These are phyloP conservation scores for Sporothrix variecibatus DNA, from an alignment of 2,329 filamentous ascomycete species.

Conservation along the genomic window DNA sequence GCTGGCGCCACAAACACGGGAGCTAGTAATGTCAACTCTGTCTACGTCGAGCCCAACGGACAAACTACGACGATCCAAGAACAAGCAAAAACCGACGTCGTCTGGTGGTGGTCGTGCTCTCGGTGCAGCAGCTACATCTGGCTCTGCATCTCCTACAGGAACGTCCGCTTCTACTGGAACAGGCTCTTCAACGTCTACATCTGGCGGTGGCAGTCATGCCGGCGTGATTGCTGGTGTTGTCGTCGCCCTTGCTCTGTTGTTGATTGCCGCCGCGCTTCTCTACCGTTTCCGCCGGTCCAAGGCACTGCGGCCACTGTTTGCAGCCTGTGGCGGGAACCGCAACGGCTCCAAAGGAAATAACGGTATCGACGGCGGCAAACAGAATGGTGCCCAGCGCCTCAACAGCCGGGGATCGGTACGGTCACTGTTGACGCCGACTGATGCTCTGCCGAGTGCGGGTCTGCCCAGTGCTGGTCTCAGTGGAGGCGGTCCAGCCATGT, in stretches of 20 bases:
- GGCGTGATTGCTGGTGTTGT: conserved; percentile 25
- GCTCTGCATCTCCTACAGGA: background rate
- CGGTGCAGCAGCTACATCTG: background rate
- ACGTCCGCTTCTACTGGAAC: background rate
- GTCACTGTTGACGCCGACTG: conserved; percentile 35
- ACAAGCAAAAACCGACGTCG: background rate
- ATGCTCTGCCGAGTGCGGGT: conserved; percentile 41
- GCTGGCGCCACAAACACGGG: conserved; percentile 2
- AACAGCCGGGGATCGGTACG: background rate
- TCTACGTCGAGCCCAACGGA: conserved; percentile 23
- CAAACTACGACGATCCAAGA: conserved; percentile 9
- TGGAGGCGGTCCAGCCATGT: conserved; percentile 5
- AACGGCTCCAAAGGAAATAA: background rate
- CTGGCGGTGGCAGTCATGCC: background rate
- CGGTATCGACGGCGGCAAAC: background rate
- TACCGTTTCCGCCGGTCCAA: conserved; percentile 26
- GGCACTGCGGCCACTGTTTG: conserved; percentile 14
- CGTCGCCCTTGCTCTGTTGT: background rate
- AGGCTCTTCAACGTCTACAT: background rate
- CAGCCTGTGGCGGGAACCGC: background rate
- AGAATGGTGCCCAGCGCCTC: background rate
- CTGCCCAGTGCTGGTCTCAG: conserved; percentile 51
- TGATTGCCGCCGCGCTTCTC: conserved; percentile 16
- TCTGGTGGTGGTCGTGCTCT: background rate
- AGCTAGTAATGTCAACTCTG: conserved; percentile 1